A percentile compares a stretch with the other conserved stretches of the same genome.
Conservation (phyloP, 768 basidiomycete species). For the Boletus edulis region DNA sequence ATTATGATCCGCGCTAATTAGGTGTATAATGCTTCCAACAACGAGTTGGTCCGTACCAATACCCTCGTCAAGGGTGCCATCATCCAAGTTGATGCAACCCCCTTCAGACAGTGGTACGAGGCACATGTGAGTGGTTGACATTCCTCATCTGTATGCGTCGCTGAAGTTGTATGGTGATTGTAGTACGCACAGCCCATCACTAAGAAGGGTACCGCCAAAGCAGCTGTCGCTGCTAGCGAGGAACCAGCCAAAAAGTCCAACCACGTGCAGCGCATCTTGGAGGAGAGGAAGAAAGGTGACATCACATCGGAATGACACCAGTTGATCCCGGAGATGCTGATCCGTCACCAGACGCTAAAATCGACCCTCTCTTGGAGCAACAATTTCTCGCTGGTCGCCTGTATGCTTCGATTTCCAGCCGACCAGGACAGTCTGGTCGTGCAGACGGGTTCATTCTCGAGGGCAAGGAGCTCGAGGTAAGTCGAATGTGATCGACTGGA, state of each 20-base stretch:
- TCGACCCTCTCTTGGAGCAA: conserved; percentile 84
- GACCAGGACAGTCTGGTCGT: conserved; percentile 96
- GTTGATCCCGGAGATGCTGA: conserved; percentile 14
- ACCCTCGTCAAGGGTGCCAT: conserved; percentile 96
- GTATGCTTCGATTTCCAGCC: conserved; percentile 89
- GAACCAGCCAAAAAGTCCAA: conserved; percentile 82
- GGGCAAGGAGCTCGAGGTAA: conserved; percentile 96
- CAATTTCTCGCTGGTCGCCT: conserved; percentile 96
- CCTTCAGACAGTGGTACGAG: conserved; percentile 99
- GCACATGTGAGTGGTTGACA: conserved; percentile 69
- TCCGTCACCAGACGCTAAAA: conserved; percentile 67
- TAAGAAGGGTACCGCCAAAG: conserved; percentile 73
- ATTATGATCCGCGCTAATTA: conserved; percentile 28
- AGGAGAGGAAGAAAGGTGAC: conserved; percentile 88
- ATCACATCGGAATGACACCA: conserved; percentile 7
- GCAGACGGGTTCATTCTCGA: conserved; percentile 97
- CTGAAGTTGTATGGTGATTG: conserved; percentile 3
- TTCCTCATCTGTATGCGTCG: neutral
- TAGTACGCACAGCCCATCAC: conserved; percentile 95
- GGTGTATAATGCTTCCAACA: conserved; percentile 99
- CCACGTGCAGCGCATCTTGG: conserved; percentile 83
- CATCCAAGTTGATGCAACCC: conserved; percentile 97
- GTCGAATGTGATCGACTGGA: conserved; percentile 10
- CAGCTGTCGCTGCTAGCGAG: conserved; percentile 42
- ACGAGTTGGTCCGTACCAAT: conserved; percentile 99